Base-by-base conservation (phyloP, 2,329 filamentous ascomycete genomes). In the Sclerotinia sclerotiorum region DNA sequence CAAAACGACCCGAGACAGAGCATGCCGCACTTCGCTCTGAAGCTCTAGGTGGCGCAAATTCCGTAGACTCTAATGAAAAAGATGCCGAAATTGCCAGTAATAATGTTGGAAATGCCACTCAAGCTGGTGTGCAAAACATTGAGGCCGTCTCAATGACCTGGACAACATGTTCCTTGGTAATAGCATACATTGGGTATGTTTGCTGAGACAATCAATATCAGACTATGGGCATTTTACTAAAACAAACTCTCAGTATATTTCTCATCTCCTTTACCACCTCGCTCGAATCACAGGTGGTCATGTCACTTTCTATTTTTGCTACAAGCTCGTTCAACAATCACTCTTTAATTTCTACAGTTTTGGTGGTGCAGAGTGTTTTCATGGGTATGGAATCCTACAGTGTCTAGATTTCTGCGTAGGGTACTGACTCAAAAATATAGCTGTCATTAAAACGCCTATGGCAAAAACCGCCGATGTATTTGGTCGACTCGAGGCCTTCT, bases 391-490 rank as follows among this genome's bases (percentile, higher is more conserved):
- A 35, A 10, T 4, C 15, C 10, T n/a, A n/a, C 39, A 17, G 39
- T 24, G 27, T 24, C 24, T n/a, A 10, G 8, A 81, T 84, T 70
- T 79, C 79, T 39, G 83, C 19, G 17, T 42, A 85, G 52, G 86
- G 44, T 51, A 44, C 56, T 60, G 32, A 58, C 21, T 32, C 65
- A 70, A 48, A 42, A 62, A 69, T 35, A 39, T 29, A 81, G 84
- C 85, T 63, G 83, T 88, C 58, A 83, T 87, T 73, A 87, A 88
- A 71, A 84, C 85, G 3, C 85, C 85, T 13, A 78, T 84, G 67
- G 82, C 82, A 68, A 85, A 84, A 72, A 74, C 84, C 51, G 80
- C 83, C 51, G 82, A 84, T 70, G 80, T 84, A 51, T 82, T 82
- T 74, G 83, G 83, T 46, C 82, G 83, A 57, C 77, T 79, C 51